phyloP scores from a whole-genome alignment of 495 filamentous ascomycete species.

The Podospora fimiseda region DNA sequence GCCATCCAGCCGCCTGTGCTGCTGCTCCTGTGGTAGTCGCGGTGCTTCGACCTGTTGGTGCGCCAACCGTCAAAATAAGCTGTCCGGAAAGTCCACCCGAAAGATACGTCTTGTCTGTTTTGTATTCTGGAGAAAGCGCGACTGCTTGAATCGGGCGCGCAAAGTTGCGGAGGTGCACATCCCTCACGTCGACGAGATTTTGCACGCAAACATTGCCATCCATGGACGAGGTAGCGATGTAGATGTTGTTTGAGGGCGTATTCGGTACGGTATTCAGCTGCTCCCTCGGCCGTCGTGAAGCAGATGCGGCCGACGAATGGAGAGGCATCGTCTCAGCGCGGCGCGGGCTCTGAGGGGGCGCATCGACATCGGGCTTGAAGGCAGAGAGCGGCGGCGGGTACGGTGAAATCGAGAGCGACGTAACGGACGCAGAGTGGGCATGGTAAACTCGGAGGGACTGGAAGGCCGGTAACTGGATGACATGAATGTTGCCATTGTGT shows the following conservation, averaged over 20 bases:
- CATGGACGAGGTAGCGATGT: constrained; percentile 88
- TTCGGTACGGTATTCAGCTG: constrained; percentile 47
- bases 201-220: constrained; percentile 91
- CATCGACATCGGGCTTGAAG: constrained; percentile 45
- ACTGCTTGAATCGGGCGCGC: constrained; percentile 85
- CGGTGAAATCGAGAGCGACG: constrained; percentile 83
- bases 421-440: constrained; percentile 86
- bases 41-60: constrained; percentile 66
- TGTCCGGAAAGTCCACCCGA: constrained; percentile 88
- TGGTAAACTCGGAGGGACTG: constrained; percentile 76
- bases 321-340: constrained; percentile 41
- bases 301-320: constrained; percentile 45
- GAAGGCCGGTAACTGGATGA: constrained; percentile 73
- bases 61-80: constrained; percentile 80
- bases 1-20: constrained; percentile 80
- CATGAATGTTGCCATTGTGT: constrained; percentile 94
- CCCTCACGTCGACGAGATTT: constrained; percentile 64
- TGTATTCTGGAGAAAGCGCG: constrained; percentile 87
- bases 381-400: constrained; percentile 68
- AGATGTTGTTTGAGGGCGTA: constrained; percentile 76
- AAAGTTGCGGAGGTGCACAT: constrained; percentile 88
- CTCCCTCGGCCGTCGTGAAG: constrained; percentile 43
- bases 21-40: constrained; percentile 75
- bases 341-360: constrained; percentile 38
- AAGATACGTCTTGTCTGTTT: constrained; percentile 74